These are phyloP conservation scores for Geotrichum siamense DNA, from an alignment of 1,139 yeast genomes.

Conservation along the genomic window DNA sequence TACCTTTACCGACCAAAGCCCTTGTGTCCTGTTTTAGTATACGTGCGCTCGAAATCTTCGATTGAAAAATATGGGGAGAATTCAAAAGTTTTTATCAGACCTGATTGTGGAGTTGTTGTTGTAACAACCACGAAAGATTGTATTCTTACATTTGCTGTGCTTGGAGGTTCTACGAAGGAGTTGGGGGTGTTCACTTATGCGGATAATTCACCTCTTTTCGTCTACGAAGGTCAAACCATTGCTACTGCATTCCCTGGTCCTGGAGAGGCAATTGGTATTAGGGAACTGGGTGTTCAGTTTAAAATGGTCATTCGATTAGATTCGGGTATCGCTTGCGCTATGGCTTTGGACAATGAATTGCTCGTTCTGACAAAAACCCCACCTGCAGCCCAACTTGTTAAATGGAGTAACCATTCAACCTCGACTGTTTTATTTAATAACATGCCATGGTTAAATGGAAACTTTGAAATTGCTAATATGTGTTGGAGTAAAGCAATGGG, in stretches of 20 bases:
- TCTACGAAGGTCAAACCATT: conserved; percentile 19
- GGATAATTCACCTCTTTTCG: conserved; percentile 17
- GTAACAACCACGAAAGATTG: conserved; percentile 31
- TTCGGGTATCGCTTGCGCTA: conserved; percentile 28
- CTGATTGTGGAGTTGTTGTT: conserved; percentile 32
- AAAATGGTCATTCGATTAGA: conserved; percentile 29
- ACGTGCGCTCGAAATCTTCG: conserved; percentile 28
- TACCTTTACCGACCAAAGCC: conserved; percentile 27
- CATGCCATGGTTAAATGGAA: conserved; percentile 26
- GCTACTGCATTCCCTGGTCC: conserved; percentile 34
- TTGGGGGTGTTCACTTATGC: conserved; percentile 17
- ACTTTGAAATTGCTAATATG: conserved; percentile 6
- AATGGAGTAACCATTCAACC: conserved; percentile 23
- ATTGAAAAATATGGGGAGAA: conserved; percentile 30
- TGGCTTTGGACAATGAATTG: conserved; percentile 30
- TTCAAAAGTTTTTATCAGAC: conserved; percentile 28
- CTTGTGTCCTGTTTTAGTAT: conserved; percentile 33
- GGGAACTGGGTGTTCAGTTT: conserved; percentile 31
- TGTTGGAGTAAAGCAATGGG: conserved; percentile 19
- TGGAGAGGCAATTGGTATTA: conserved; percentile 37
- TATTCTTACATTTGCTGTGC: conserved; percentile 28
- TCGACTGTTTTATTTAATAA: conserved; percentile 23
- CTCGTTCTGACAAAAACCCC: conserved; percentile 30
- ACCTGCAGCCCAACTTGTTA: conserved; percentile 30
- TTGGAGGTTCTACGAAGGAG: conserved; percentile 17